Evolutionary conservation across 2,329 filamentous ascomycete species (phyloP).

Genomic region (Ramichloridium luteum): DNA sequence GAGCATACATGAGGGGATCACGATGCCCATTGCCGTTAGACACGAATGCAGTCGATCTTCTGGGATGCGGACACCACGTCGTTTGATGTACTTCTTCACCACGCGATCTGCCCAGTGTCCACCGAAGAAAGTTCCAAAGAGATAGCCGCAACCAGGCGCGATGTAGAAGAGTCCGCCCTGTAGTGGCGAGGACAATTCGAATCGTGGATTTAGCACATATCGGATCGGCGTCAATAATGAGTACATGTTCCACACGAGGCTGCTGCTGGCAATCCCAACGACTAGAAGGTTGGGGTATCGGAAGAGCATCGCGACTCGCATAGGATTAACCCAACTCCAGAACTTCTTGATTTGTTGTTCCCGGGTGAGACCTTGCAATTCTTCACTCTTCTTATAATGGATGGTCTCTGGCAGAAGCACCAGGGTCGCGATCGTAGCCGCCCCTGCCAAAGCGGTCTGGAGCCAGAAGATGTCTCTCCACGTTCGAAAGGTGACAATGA

Average conservation of each 20-base stretch:
- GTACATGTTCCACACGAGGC: slow-evolving; percentile 68
- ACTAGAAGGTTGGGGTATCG: slow-evolving; percentile 57
- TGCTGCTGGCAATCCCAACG: slow-evolving; percentile 46
- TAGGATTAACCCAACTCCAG: slow-evolving; percentile 53
- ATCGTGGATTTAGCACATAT: slow-evolving; percentile 62
- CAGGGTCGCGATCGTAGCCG: slow-evolving; percentile 47
- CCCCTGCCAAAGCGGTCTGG: slow-evolving; percentile 54
- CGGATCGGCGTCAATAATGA: slow-evolving; percentile 43
- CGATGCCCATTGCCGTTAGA: slow-evolving; percentile 42
- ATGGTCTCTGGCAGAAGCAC: slow-evolving; percentile 64
- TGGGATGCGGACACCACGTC: slow-evolving; percentile 49
- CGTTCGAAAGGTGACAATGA: slow-evolving; percentile 60
- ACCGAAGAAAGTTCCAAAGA: slow-evolving; percentile 58
- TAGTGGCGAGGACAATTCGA: slow-evolving; percentile 53
- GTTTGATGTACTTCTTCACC: slow-evolving; percentile 52
- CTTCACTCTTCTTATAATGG: slow-evolving; percentile 49
- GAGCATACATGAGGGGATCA: slow-evolving; percentile 49
- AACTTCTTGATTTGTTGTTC: slow-evolving; percentile 41
- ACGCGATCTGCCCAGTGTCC: slow-evolving; percentile 57
- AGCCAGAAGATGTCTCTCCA: slow-evolving; percentile 73
- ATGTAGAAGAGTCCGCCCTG: slow-evolving; percentile 63
- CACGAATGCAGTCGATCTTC: slow-evolving; percentile 55
- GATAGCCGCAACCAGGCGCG: slow-evolving; percentile 57
- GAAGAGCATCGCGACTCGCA: slow-evolving; percentile 51
- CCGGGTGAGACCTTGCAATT: slow-evolving; percentile 45